Conservation (phyloP, 2,329 filamentous ascomycete genomes). For the Elsinoe arachidis region DNA sequence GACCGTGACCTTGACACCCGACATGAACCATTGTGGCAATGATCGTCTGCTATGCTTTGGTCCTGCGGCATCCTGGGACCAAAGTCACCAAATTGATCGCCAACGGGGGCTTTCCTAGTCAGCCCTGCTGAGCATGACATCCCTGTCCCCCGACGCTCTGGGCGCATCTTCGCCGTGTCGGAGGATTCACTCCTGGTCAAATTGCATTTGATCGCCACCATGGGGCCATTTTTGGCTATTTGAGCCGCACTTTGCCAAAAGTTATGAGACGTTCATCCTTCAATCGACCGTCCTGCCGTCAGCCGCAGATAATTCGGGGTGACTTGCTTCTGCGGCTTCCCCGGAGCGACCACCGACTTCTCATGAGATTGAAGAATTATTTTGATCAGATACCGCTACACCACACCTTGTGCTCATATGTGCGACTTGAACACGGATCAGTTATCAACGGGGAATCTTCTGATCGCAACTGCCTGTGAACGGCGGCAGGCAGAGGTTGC, state of each 20-base stretch:
- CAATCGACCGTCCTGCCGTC: no score
- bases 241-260: no score
- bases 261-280: no score
- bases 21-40: not conserved
- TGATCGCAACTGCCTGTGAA: not conserved
- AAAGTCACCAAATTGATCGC: not conserved
- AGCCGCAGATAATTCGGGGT: no score
- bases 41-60: not conserved
- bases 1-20: slow-evolving; percentile 2
- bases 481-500: not conserved
- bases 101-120: not conserved
- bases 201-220: not conserved
- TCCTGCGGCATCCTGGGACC: not conserved
- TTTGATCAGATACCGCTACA: no score
- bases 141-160: not conserved
- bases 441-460: not conserved
- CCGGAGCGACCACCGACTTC: no score
- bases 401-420: no score
- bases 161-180: not conserved
- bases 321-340: no score
- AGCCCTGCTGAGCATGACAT: not conserved
- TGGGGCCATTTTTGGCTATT: no score
- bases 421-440: not conserved
- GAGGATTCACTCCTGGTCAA: not conserved
- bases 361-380: no score